Evolutionary conservation across 2,329 filamentous ascomycete genomes (phyloP).

Genomic region (Claviceps lovelessii): DNA sequence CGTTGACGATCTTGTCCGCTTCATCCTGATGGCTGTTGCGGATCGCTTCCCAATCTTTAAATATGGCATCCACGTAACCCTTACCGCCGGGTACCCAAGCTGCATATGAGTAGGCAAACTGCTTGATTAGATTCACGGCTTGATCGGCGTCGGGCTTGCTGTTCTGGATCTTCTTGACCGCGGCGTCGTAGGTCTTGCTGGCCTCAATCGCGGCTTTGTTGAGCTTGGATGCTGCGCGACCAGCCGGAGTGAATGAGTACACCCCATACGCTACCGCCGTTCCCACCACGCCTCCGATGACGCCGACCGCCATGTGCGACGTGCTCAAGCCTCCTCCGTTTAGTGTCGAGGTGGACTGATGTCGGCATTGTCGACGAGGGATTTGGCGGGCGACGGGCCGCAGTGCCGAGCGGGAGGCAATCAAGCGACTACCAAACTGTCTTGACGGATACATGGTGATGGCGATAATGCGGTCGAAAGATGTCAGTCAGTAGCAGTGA

Average conservation of each 20-base stretch:
- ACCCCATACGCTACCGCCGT: constrained; percentile 27
- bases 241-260: constrained; percentile 31
- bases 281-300: constrained; percentile 30
- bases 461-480: background rate
- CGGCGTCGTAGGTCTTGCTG: constrained; percentile 44
- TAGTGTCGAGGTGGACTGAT: constrained; percentile 26
- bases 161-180: constrained; percentile 45
- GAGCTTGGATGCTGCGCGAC: constrained; percentile 25
- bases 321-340: constrained; percentile 8
- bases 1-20: constrained; percentile 51
- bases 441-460: constrained; percentile 18
- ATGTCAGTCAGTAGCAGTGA: background rate
- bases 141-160: constrained; percentile 52
- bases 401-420: constrained; percentile 13
- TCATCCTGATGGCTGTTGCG: constrained; percentile 54
- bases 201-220: constrained; percentile 39
- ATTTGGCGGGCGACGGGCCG: constrained; percentile 12
- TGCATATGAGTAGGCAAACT: constrained; percentile 54
- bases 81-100: constrained; percentile 57
- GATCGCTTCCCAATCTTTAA: constrained; percentile 56
- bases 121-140: constrained; percentile 49
- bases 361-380: constrained; percentile 18
- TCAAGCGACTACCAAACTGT: constrained; percentile 13
- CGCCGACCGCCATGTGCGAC: constrained; percentile 25
- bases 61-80: constrained; percentile 52